Percentiles rank a stretch among this genome's conserved stretches.
These are phyloP conservation scores for Teunomyces atbi DNA, from an alignment of 805 yeast species.

Conservation along the genomic window DNA sequence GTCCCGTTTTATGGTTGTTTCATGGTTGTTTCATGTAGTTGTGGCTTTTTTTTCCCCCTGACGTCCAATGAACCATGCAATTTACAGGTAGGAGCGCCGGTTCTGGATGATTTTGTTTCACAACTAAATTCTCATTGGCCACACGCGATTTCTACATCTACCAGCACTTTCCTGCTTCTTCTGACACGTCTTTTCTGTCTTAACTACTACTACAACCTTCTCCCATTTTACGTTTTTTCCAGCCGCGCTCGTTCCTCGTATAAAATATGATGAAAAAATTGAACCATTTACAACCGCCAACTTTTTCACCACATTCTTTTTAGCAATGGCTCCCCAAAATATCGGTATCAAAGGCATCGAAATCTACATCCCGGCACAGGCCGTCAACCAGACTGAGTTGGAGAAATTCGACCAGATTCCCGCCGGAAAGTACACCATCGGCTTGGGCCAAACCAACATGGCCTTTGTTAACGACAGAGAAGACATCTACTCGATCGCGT, in stretches of 20 bases:
- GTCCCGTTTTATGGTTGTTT: too few species aligned
- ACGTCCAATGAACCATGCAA: too few species aligned
- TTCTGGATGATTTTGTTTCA: too few species aligned
- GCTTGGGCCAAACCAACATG: constrained; percentile 98
- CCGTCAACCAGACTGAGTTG: constrained; percentile 84
- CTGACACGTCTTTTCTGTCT: background rate
- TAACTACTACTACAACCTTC: background rate
- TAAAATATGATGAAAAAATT: constrained; percentile 2
- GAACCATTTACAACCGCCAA: background rate
- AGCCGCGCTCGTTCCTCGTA: constrained; percentile 4
- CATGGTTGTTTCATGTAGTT: too few species aligned
- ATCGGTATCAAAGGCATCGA: constrained; percentile 97
- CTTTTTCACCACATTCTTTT: constrained; percentile 3
- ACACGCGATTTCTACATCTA: too few species aligned
- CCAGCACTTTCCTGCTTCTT: too few species aligned
- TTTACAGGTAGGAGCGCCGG: too few species aligned
- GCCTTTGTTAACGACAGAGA: constrained; percentile 96
- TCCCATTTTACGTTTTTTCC: background rate
- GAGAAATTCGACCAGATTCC: constrained; percentile 85
- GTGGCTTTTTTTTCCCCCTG: too few species aligned
- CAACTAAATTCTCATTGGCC: background rate
- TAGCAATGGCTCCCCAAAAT: constrained; percentile 50
- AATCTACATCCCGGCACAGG: constrained; percentile 80
- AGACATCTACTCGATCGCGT: constrained; percentile 90
- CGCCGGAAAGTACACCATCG: constrained; percentile 95